Evolutionary conservation across 2,329 filamentous ascomycete species (phyloP).

Genomic region (Fusarium sambucinum): DNA sequence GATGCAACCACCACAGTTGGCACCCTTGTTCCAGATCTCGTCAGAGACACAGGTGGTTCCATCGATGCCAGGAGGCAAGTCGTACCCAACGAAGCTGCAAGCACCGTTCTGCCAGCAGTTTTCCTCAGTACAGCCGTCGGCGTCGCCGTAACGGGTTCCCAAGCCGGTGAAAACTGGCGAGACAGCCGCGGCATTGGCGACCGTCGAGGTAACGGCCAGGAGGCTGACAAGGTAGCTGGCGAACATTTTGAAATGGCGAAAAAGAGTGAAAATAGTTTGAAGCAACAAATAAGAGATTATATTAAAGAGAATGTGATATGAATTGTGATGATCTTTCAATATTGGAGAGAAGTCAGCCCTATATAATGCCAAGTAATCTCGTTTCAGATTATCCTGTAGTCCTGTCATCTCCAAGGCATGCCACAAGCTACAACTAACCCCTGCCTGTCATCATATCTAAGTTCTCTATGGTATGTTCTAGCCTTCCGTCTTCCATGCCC

Average conservation of each 20-base stretch:
- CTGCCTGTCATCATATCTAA: background rate
- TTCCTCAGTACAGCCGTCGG: conserved; percentile 20
- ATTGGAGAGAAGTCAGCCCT: background rate
- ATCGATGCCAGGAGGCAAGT: conserved; percentile 17
- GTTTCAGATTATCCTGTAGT: background rate
- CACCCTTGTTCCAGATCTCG: conserved; percentile 20
- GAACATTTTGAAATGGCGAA: conserved; percentile 8
- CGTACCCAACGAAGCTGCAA: conserved; percentile 21
- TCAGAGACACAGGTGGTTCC: conserved; percentile 20
- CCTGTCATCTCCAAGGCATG: background rate
- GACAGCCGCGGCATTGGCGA: conserved; percentile 7
- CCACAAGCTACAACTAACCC: background rate
- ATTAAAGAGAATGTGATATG: conserved; percentile 17
- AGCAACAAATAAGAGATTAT: background rate
- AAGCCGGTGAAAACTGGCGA: conserved; percentile 5
- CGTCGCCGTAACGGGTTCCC: conserved; percentile 15
- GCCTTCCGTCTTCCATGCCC: background rate
- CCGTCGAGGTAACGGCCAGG: conserved; percentile 20
- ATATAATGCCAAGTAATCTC: conserved; percentile 11
- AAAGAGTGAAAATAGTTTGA: conserved; percentile 1
- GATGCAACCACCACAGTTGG: conserved; percentile 23
- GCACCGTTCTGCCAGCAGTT: conserved; percentile 23
- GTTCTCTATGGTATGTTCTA: background rate
- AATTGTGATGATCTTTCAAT: background rate
- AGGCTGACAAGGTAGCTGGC: conserved; percentile 14